A percentile compares a stretch with the other conserved stretches of the same genome.
Conservation (phyloP, 805 yeast species). For the Candida railenensis region DNA sequence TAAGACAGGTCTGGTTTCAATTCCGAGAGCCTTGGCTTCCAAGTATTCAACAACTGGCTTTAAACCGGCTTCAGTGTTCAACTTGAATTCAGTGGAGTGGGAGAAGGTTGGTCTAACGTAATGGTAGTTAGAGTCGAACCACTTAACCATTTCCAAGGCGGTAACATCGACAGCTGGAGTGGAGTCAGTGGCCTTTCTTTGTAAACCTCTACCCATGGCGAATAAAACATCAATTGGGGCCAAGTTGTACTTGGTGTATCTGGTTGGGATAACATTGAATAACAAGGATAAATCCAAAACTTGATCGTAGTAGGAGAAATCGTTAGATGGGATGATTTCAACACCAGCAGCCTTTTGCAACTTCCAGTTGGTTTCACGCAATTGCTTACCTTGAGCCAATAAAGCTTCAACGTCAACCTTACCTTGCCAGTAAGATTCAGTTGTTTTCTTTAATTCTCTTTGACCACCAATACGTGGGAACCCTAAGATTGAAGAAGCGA, state of each 20-base stretch:
- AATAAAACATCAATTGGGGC: conserved; percentile 88
- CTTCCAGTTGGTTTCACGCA: conserved; percentile 97
- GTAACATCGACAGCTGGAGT: conserved; percentile 94
- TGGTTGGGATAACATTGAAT: conserved; percentile 95
- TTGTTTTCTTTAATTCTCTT: conserved; percentile 98
- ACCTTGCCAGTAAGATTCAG: conserved; percentile 99
- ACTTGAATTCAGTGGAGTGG: conserved; percentile 91
- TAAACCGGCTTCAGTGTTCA: conserved; percentile 66
- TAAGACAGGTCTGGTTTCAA: conserved; percentile 96
- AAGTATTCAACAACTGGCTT: conserved; percentile 97
- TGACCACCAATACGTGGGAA: conserved; percentile 99
- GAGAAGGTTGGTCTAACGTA: conserved; percentile 99
- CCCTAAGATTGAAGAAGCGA: conserved; percentile 95
- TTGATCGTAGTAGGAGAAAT: conserved; percentile 97
- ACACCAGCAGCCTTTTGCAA: conserved; percentile 97
- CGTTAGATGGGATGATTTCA: conserved; percentile 95
- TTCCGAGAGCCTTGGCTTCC: conserved; percentile 96
- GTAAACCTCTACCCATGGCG: conserved; percentile 99
- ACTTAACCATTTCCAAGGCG: conserved; percentile 99
- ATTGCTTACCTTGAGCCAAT: conserved; percentile 88
- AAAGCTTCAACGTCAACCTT: conserved; percentile 85
- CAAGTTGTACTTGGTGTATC: conserved; percentile 90
- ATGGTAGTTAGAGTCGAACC: conserved; percentile 99
- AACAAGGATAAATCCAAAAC: conserved; percentile 88
- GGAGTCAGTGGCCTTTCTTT: conserved; percentile 89